These are phyloP conservation scores for Carex arenaria DNA, from an alignment of 202 grass and related monocot species.

Conservation along the genomic window DNA sequence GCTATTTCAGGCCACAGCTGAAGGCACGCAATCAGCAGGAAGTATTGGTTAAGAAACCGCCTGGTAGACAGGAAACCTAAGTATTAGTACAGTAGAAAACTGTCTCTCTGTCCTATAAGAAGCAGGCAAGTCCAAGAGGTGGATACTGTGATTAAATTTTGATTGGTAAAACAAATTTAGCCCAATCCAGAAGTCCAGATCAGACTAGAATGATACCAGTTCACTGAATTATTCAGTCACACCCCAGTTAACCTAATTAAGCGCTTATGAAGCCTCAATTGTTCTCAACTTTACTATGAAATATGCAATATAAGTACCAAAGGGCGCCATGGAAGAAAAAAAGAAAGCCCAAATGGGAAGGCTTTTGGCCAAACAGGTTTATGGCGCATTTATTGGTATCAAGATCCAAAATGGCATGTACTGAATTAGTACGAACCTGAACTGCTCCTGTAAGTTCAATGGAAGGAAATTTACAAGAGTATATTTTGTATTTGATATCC, in stretches of 20 bases:
- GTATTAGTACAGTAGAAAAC: neutral
- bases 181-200: neutral
- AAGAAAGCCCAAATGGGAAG: neutral
- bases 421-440: slow-evolving; percentile 56
- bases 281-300: neutral
- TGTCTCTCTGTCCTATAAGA: neutral
- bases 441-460: slow-evolving; percentile 86
- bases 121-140: neutral
- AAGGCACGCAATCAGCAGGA: slow-evolving; percentile 84
- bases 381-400: neutral
- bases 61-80: slow-evolving; percentile 44
- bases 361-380: neutral
- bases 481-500: slow-evolving; percentile 89
- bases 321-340: neutral
- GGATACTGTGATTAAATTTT: neutral
- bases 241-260: neutral
- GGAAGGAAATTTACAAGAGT: slow-evolving; percentile 83
- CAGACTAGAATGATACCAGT: neutral
- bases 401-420: neutral
- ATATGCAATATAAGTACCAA: neutral
- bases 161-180: neutral
- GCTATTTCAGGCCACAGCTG: slow-evolving; percentile 85
- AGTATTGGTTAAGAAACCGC: slow-evolving; percentile 97
- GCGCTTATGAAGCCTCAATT: neutral
- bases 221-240: neutral